These are phyloP conservation scores for Lecanosticta acicola DNA, from an alignment of 2,329 filamentous ascomycete genomes.

Conservation along the genomic window DNA sequence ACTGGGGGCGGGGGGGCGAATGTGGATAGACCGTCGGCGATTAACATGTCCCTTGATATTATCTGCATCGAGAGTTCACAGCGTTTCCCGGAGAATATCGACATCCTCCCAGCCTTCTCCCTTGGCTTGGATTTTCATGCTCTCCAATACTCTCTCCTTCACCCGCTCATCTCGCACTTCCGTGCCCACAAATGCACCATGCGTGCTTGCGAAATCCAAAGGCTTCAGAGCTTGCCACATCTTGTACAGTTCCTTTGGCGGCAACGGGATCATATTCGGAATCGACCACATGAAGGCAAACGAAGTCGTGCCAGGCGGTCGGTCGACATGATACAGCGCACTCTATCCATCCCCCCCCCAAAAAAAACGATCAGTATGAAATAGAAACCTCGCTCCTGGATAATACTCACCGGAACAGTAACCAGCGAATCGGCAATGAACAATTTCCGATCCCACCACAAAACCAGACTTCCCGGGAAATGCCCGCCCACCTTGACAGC, in stretches of 20 bases:
- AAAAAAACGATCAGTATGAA: no score
- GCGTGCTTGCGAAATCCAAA: constrained; percentile 59
- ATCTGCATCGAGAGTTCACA: constrained; percentile 3
- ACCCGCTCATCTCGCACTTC: constrained; percentile 55
- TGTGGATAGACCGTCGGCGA: neutral
- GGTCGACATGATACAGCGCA: constrained; percentile 35
- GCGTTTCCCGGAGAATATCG: constrained; percentile 23
- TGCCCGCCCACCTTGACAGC: constrained; percentile 71
- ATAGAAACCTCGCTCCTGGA: no score
- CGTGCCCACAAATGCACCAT: constrained; percentile 60
- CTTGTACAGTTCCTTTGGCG: constrained; percentile 54
- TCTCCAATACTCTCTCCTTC: constrained; percentile 63
- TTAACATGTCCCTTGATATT: neutral
- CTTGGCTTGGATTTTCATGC: constrained; percentile 66
- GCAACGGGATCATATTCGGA: constrained; percentile 67
- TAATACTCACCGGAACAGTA: constrained; percentile 53
- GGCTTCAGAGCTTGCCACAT: constrained; percentile 66
- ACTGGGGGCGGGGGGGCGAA: neutral
- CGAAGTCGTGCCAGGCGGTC: constrained; percentile 42
- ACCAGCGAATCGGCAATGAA: constrained; percentile 73
- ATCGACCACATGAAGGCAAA: constrained; percentile 74
- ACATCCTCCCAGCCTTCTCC: constrained; percentile 24
- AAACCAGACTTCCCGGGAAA: constrained; percentile 67
- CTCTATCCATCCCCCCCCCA: no score
- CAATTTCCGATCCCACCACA: constrained; percentile 58